Evolutionary conservation across 345 rosid species (phyloP), one percentile per base, ranked within the genome.

Genomic region (Euphorbia tirucalli): DNA sequence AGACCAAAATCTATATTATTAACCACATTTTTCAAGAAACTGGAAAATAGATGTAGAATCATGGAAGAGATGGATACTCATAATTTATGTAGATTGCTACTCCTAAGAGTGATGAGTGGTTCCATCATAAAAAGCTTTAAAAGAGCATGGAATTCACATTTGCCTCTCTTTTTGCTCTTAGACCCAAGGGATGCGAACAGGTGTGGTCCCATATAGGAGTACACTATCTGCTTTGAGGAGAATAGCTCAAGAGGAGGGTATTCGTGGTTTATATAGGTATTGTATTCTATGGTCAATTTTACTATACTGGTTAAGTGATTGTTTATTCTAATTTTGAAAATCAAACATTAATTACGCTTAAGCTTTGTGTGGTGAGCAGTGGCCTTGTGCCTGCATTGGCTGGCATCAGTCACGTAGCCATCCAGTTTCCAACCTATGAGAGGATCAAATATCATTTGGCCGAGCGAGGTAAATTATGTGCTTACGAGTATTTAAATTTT

Each of bases 321-420:
- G 28, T 13, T 43, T 24, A 9, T 22, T 28, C n/a, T 25, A n/a
- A 52, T 55, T 52, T 7, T 15, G 48, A 39, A 50, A 48, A 21
- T 37, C 30, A 41, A 27, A 27, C 10, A 19, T 7, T 52, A 32
- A 32, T 32, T 14, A 3, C 46, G 21, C 11, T 16, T 18, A 22
- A 61, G 31, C 50, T 69, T 75, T 79, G 31, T 71, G 48, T 65
- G 73, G 49, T 69, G 63, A 79, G 73, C 84, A 90, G 95, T 78
- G 98, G 98, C 67, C 93, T 93, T 74, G 85, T 90, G 11, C 93
- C 95, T 75, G 92, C 98, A 16, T 82, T 93, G 79, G 95, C 92
- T 78, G 98, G 96, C 70, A 75, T 93, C 22, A 90, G 98, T 84
- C 98, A 93, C 71, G 98, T 93, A 75, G 95, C 98, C 69, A 93